phyloP scores from a whole-genome alignment of 768 basidiomycete species.

The Cyclocybe aegerita region DNA sequence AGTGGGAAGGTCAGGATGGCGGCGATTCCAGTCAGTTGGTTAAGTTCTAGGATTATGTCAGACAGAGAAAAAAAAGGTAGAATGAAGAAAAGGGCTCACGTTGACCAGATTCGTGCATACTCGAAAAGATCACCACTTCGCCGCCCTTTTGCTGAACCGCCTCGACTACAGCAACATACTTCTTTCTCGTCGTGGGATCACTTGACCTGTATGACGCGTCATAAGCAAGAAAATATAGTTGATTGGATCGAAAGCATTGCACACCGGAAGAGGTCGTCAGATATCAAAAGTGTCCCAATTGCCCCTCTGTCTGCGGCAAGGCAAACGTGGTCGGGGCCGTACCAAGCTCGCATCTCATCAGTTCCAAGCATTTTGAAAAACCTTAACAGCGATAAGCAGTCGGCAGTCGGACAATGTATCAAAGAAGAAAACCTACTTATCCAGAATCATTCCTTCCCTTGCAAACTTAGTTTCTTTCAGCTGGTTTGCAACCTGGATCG shows the following conservation, averaged over 20 bases:
- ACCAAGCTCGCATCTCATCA: conserved; percentile 98
- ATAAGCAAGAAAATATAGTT: not conserved
- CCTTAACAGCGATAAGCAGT: conserved; percentile 36
- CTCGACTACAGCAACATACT: conserved; percentile 87
- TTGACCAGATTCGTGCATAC: conserved; percentile 99
- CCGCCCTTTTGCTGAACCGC: conserved; percentile 85
- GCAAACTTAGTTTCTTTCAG: conserved; percentile 97
- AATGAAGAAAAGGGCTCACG: conserved; percentile 57
- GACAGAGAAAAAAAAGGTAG: not conserved
- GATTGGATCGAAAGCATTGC: too few species aligned
- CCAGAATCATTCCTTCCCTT: conserved; percentile 85
- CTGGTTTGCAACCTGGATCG: conserved; percentile 60
- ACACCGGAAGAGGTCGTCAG: conserved; percentile 90
- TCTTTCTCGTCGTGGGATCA: conserved; percentile 74
- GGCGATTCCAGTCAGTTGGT: conserved; percentile 91
- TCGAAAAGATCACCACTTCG: conserved; percentile 96
- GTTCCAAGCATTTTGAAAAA: conserved; percentile 97
- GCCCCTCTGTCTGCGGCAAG: conserved; percentile 93
- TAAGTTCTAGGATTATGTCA: conserved; percentile 66
- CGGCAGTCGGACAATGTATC: not conserved
- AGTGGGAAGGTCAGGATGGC: conserved; percentile 95
- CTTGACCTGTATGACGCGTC: conserved; percentile 55
- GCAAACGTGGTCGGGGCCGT: conserved; percentile 92
- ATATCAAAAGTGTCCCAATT: conserved; percentile 91
- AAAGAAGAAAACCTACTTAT: conserved; percentile 53